These are phyloP conservation scores for Globisporangium paroecandrum DNA, from an alignment of 352 stramenopile genomes.

Conservation along the genomic window DNA sequence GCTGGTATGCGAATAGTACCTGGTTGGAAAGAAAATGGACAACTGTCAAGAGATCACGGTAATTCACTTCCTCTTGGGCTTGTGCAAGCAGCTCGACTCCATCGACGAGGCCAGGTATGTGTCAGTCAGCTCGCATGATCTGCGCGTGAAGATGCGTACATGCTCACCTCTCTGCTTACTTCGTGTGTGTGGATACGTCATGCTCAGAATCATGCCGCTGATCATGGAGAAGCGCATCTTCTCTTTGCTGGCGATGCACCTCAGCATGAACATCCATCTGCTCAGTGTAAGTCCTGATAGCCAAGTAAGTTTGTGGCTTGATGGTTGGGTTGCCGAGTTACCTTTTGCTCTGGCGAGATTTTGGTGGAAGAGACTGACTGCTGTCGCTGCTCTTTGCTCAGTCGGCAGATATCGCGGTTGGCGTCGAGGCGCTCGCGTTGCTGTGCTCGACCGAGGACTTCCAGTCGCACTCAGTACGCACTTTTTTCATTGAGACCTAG, in stretches of 20 bases:
- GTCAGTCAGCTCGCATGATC: too few species aligned
- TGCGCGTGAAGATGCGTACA: neutral
- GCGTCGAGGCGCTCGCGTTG: conserved; percentile 64
- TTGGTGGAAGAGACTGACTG: neutral
- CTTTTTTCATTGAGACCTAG: too few species aligned
- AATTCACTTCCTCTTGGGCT: conserved; percentile 81
- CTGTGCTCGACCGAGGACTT: conserved; percentile 86
- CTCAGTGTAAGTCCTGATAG: conserved; percentile 34
- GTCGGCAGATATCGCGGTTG: conserved; percentile 47
- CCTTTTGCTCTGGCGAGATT: neutral
- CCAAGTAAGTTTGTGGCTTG: conserved; percentile 16
- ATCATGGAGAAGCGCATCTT: conserved; percentile 81
- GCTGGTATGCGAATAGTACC: conserved; percentile 34
- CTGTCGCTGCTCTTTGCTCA: conserved; percentile 14
- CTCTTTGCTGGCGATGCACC: conserved; percentile 67
- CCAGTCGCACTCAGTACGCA: conserved; percentile 47
- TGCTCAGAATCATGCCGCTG: conserved; percentile 76
- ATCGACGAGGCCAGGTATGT: conserved; percentile 78
- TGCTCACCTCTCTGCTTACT: neutral
- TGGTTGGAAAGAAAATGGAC: conserved; percentile 67
- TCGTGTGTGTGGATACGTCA: neutral
- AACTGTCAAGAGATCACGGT: conserved; percentile 85
- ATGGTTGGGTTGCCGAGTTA: neutral
- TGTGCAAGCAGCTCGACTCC: conserved; percentile 80
- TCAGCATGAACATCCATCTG: conserved; percentile 56